phyloP scores from a whole-genome alignment of 352 stramenopile genomes.

The Pythium sp. region DNA sequence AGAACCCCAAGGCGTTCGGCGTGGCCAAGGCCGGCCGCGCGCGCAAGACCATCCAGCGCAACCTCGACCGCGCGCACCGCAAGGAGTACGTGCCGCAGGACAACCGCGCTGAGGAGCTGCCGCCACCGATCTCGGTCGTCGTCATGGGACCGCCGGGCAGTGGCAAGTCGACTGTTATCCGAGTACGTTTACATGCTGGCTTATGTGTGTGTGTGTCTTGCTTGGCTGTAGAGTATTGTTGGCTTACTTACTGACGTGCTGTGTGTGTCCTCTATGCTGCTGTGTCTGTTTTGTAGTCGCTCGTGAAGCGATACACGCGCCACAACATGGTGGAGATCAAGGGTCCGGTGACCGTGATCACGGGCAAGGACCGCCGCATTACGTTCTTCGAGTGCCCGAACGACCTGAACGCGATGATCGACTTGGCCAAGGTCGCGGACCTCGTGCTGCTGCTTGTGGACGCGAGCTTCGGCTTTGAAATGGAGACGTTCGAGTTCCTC shows the following conservation, averaged over 20 bases:
- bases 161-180: slow-evolving; percentile 98
- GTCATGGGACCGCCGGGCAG: slow-evolving; percentile 97
- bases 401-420: slow-evolving; percentile 91
- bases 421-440: slow-evolving; percentile 99
- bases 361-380: slow-evolving; percentile 96
- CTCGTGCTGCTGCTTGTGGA: slow-evolving; percentile 98
- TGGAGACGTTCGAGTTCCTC: slow-evolving; percentile 99
- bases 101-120: slow-evolving; percentile 80
- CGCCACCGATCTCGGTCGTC: slow-evolving; percentile 94
- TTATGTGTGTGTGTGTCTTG: slow-evolving; percentile 1
- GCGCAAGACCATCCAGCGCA: slow-evolving; percentile 96
- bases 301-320: slow-evolving; percentile 99
- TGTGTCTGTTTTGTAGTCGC: slow-evolving; percentile 38
- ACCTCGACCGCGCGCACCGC: slow-evolving; percentile 95
- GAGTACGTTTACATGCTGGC: slow-evolving; percentile 29
- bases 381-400: slow-evolving; percentile 99
- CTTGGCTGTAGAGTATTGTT: neutral
- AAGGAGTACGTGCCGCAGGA: slow-evolving; percentile 96
- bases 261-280: neutral
- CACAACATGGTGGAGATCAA: slow-evolving; percentile 97
- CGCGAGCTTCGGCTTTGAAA: slow-evolving; percentile 99
- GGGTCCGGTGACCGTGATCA: slow-evolving; percentile 99
- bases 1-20: slow-evolving; percentile 97
- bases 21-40: slow-evolving; percentile 96
- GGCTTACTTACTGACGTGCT: neutral